Conservation (phyloP, 371 early-diverging fungal species). For the Amoeboaphelidium occidentale region DNA sequence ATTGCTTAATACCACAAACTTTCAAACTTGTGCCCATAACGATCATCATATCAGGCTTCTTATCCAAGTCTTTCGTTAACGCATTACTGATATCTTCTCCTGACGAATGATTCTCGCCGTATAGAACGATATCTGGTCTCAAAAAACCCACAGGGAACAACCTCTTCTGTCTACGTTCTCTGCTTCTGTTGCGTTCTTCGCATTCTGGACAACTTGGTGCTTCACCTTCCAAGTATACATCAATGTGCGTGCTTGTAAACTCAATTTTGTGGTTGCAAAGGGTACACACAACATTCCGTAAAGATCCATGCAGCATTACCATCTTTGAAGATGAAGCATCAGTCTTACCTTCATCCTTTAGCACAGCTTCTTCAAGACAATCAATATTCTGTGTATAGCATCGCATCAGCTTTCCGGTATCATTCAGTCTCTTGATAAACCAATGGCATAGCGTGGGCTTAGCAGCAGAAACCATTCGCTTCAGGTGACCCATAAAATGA, state of each 20-base stretch:
- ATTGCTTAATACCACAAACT: conserved; percentile 68
- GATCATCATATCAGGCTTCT: conserved; percentile 62
- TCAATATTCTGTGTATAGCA: conserved; percentile 97
- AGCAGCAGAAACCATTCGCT: conserved; percentile 36
- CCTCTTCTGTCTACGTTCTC: conserved; percentile 43
- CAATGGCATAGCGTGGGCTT: conserved; percentile 62
- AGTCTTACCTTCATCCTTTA: neutral
- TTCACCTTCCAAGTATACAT: conserved; percentile 33
- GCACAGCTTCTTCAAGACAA: conserved; percentile 39
- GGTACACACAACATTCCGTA: conserved; percentile 59
- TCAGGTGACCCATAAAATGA: conserved; percentile 79
- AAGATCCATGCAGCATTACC: conserved; percentile 77
- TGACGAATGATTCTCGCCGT: conserved; percentile 77
- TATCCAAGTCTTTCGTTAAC: conserved; percentile 33
- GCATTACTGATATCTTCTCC: conserved; percentile 51
- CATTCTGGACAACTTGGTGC: conserved; percentile 62
- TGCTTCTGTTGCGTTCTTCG: conserved; percentile 18
- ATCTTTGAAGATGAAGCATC: conserved; percentile 15
- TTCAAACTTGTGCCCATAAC: conserved; percentile 96
- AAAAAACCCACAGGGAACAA: conserved; percentile 49
- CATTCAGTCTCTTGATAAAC: conserved; percentile 49
- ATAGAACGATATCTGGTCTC: conserved; percentile 87
- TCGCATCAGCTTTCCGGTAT: conserved; percentile 41
- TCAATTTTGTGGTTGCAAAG: conserved; percentile 34
- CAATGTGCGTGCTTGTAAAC: conserved; percentile 24